Conservation (phyloP, 2,329 filamentous ascomycete genomes). For the Macrophomina phaseolina region DNA sequence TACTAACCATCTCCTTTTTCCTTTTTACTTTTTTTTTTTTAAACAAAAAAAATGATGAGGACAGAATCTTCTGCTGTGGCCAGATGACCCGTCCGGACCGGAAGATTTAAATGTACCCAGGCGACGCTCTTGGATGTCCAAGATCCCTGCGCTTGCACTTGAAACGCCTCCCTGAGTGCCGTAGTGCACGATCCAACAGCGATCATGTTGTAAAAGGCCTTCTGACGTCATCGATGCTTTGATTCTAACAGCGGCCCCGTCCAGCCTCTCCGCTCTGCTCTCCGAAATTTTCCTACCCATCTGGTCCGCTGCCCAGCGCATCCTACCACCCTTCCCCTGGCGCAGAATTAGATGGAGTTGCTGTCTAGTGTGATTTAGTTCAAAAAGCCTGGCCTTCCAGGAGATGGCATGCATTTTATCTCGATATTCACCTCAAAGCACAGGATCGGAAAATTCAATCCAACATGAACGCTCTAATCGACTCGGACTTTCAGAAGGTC, state of each 20-base stretch:
- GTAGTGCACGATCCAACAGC: background rate
- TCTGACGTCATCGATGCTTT: background rate
- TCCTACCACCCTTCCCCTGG: no score
- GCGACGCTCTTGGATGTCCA: background rate
- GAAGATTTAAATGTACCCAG: no score
- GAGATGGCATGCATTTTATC: background rate
- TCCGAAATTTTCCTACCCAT: background rate
- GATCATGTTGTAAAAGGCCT: background rate
- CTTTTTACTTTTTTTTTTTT: background rate
- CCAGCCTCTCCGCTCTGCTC: background rate
- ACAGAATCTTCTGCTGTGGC: no score
- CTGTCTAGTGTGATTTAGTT: background rate
- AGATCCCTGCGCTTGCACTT: background rate
- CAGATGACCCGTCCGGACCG: no score
- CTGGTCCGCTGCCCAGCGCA: background rate
- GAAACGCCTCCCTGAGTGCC: background rate
- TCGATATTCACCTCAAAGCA: background rate
- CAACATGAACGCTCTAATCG: background rate
- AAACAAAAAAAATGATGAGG: background rate
- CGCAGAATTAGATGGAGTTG: no score
- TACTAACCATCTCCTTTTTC: background rate
- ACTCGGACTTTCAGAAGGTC: background rate
- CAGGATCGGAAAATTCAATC: background rate
- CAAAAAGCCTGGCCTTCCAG: background rate
- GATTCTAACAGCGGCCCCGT: no score